A percentile compares a stretch with the other conserved stretches of the same genome.
Evolutionary conservation across 129 eudicot species (phyloP).

Genomic region (Logfia minima): DNA sequence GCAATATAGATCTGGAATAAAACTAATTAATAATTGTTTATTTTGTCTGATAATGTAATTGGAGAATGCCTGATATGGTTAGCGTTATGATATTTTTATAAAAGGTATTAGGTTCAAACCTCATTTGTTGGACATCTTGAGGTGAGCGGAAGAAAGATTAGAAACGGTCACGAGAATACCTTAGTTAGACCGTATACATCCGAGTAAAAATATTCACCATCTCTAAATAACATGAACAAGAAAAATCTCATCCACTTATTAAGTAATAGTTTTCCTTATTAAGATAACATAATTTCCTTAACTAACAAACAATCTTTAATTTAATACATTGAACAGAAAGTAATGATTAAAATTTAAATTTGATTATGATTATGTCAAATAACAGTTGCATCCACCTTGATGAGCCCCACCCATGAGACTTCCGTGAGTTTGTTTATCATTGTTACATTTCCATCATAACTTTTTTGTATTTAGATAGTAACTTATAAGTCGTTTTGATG

Average conservation of each 20-base stretch:
- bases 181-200: too few species aligned
- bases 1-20: too few species aligned
- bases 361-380: background rate
- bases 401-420: background rate
- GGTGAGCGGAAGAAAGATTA: rapidly evolving
- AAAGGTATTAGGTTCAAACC: too few species aligned
- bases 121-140: rapidly evolving
- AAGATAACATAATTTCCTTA: background rate
- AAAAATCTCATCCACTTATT: too few species aligned
- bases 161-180: too few species aligned
- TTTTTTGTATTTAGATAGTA: background rate
- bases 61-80: background rate
- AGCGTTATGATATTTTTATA: too few species aligned
- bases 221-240: too few species aligned
- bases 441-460: background rate
- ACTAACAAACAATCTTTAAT: background rate
- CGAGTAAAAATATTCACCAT: too few species aligned
- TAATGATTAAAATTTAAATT: background rate
- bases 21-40: too few species aligned
- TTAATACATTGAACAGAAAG: background rate
- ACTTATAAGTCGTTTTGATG: too few species aligned
- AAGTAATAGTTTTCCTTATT: background rate
- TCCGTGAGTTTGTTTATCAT: conserved; percentile 1
- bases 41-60: too few species aligned
- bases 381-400: background rate